phyloP scores from a whole-genome alignment of 306 rosid species.

The Begonia fuchsioides region DNA sequence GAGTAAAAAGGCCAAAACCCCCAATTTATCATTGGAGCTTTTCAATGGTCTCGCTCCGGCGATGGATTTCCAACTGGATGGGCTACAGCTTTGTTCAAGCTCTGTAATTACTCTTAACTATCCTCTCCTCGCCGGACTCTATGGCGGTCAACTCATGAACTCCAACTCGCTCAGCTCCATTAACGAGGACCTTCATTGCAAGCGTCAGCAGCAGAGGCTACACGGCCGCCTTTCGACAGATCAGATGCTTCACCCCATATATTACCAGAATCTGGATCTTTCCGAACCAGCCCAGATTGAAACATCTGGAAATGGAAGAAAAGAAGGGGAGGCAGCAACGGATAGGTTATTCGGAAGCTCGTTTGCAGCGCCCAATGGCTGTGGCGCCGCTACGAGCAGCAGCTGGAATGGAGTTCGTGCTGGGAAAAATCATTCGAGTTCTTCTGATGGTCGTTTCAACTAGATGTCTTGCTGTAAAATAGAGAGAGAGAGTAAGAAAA shows the following conservation, averaged over 20 bases:
- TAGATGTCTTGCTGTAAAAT: too few species aligned
- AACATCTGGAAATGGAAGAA: neutral
- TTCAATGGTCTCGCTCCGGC: constrained; percentile 46
- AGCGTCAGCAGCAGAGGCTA: constrained; percentile 73
- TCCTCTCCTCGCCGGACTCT: constrained; percentile 6
- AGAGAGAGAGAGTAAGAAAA: too few species aligned
- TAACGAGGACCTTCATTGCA: constrained; percentile 91
- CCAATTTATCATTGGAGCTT: constrained; percentile 27
- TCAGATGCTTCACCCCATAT: constrained; percentile 25
- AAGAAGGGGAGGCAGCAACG: neutral
- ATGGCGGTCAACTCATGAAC: constrained; percentile 4
- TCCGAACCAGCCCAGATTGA: constrained; percentile 12
- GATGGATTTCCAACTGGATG: constrained; percentile 39
- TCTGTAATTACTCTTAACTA: neutral
- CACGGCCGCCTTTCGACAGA: constrained; percentile 20
- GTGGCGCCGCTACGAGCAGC: neutral
- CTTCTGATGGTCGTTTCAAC: too few species aligned
- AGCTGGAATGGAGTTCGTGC: neutral
- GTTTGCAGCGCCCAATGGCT: neutral
- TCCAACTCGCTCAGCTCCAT: constrained; percentile 48
- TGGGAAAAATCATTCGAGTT: neutral
- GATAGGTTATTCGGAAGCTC: neutral
- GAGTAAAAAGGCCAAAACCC: constrained; percentile 34
- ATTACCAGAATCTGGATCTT: constrained; percentile 42
- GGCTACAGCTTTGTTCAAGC: constrained; percentile 6